These are phyloP conservation scores for Nadsonia commutata DNA, from an alignment of 1,139 yeast genomes.

Conservation along the genomic window DNA sequence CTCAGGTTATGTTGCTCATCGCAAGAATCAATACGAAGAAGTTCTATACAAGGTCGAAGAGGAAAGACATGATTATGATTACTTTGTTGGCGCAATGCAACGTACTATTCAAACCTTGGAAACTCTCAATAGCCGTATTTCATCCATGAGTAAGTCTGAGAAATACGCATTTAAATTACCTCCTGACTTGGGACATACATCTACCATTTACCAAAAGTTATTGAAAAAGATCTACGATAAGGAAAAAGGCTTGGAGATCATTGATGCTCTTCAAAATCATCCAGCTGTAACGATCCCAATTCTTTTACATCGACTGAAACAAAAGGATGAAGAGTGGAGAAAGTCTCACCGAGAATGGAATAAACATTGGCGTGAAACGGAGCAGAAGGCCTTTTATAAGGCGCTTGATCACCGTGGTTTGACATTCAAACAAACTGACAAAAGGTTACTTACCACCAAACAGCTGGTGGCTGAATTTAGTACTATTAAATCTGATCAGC, in stretches of 20 bases:
- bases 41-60: slow-evolving; percentile 89
- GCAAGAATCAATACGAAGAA: slow-evolving; percentile 95
- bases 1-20: slow-evolving; percentile 93
- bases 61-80: slow-evolving; percentile 94
- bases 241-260: slow-evolving; percentile 90
- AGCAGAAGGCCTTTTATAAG: slow-evolving; percentile 85
- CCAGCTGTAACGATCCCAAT: slow-evolving; percentile 94
- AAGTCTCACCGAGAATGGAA: slow-evolving; percentile 98
- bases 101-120: slow-evolving; percentile 92
- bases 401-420: slow-evolving; percentile 90
- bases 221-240: slow-evolving; percentile 85
- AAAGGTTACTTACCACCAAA: slow-evolving; percentile 77
- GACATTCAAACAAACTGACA: slow-evolving; percentile 92
- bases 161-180: slow-evolving; percentile 76
- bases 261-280: slow-evolving; percentile 86
- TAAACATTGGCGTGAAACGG: slow-evolving; percentile 97
- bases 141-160: slow-evolving; percentile 86
- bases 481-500: slow-evolving; percentile 87
- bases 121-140: slow-evolving; percentile 86
- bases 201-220: slow-evolving; percentile 88
- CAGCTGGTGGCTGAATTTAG: slow-evolving; percentile 84
- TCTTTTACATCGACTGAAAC: slow-evolving; percentile 79
- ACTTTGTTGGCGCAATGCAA: slow-evolving; percentile 84
- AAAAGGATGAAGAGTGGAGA: slow-evolving; percentile 98
- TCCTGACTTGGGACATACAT: slow-evolving; percentile 84